Evolutionary conservation across 169 alveolate genomes (phyloP).

Genomic region (Hepatocystis sp.): DNA sequence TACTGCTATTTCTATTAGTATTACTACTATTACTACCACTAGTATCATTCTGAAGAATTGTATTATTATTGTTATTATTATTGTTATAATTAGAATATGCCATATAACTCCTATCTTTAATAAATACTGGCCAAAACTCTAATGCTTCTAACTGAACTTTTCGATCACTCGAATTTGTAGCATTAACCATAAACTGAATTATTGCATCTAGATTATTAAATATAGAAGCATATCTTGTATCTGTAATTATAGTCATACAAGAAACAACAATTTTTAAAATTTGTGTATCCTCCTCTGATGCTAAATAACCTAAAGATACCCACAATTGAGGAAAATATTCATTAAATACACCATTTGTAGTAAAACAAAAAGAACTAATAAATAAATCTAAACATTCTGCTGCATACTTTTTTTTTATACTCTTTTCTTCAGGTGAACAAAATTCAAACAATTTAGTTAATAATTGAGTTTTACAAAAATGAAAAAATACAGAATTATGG

Average conservation of each 20-base stretch:
- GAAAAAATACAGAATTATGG: constrained; percentile 77
- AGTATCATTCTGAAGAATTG: too few relatives aligned
- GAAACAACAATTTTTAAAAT: constrained; percentile 81
- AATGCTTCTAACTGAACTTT: constrained; percentile 88
- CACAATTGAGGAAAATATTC: constrained; percentile 79
- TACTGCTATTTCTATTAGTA: too few relatives aligned
- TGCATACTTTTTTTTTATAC: constrained; percentile 67
- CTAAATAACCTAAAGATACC: constrained; percentile 83
- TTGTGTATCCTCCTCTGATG: constrained; percentile 79
- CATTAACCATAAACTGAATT: constrained; percentile 83
- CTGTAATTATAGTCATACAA: constrained; percentile 84
- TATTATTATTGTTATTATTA: constrained; percentile 15
- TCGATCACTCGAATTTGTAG: constrained; percentile 82
- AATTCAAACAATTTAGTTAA: constrained; percentile 64
- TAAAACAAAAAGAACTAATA: constrained; percentile 44
- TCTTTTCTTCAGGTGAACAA: constrained; percentile 58
- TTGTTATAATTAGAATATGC: constrained; percentile 65
- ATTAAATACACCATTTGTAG: constrained; percentile 71
- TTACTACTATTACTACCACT: too few relatives aligned
- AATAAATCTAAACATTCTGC: constrained; percentile 68
- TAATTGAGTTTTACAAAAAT: constrained; percentile 75
- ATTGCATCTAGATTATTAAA: constrained; percentile 83
- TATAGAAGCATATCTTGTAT: constrained; percentile 79
- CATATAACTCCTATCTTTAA: constrained; percentile 79
- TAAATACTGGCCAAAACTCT: constrained; percentile 87